These are phyloP conservation scores for sorghum (Sorghum bicolor) DNA, from an alignment of 176 grass and related monocot genomes.

Conservation along the genomic window DNA sequence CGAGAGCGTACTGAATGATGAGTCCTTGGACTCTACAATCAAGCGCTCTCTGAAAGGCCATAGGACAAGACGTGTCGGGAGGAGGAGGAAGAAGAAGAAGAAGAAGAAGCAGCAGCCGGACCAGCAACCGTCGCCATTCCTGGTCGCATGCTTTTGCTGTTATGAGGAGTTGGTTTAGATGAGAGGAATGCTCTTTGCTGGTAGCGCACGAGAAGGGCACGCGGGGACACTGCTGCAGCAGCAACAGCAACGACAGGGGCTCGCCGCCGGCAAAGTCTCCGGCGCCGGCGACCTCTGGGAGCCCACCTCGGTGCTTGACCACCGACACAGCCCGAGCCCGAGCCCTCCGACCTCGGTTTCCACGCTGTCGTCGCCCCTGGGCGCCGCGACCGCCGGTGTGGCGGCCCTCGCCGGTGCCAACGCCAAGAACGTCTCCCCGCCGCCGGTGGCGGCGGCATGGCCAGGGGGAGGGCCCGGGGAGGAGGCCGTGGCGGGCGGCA, in stretches of 20 bases:
- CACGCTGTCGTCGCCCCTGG: constrained; percentile 80
- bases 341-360: constrained; percentile 70
- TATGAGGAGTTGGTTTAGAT: constrained; percentile 77
- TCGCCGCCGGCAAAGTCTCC: constrained; percentile 28
- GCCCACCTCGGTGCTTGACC: constrained; percentile 93
- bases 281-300: constrained; percentile 46
- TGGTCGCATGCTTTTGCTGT: background rate
- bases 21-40: background rate
- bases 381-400: constrained; percentile 59
- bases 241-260: constrained; percentile 10
- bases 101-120: background rate
- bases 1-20: constrained; percentile 18
- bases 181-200: constrained; percentile 88
- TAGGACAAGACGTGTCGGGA: constrained; percentile 11
- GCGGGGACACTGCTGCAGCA: constrained; percentile 34
- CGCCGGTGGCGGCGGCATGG: constrained; percentile 39
- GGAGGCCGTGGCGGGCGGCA: constrained; percentile 41
- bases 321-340: constrained; percentile 63
- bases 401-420: constrained; percentile 45
- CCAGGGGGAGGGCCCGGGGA: constrained; percentile 13
- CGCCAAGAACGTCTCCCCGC: constrained; percentile 44
- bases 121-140: background rate
- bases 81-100: constrained; percentile 17
- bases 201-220: constrained; percentile 53
- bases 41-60: constrained; percentile 14